Conservation (phyloP, 768 basidiomycete species). For the Butyriboletus loyo region DNA sequence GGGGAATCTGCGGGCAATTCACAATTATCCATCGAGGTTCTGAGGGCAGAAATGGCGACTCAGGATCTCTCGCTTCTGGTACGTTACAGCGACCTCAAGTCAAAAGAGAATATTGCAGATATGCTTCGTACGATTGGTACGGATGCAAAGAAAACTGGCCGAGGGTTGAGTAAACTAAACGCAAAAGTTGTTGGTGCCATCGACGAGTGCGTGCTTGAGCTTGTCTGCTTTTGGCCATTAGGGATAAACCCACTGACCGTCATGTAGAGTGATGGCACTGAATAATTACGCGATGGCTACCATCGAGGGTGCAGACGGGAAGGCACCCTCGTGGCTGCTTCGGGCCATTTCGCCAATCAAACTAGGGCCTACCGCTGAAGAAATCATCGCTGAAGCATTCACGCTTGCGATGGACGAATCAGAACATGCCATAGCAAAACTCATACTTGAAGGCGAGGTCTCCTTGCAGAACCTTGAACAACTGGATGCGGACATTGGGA, state of each 20-base stretch:
- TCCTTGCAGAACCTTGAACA: constrained; percentile 53
- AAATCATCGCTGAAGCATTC: constrained; percentile 55
- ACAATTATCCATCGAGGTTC: constrained; percentile 61
- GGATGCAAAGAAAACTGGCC: constrained; percentile 59
- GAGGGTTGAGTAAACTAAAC: constrained; percentile 58
- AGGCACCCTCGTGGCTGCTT: constrained; percentile 30
- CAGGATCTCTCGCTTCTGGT: constrained; percentile 63
- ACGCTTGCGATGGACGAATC: constrained; percentile 60
- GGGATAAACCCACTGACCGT: constrained; percentile 1
- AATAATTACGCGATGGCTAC: constrained; percentile 66
- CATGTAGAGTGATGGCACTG: constrained; percentile 61
- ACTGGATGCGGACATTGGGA: constrained; percentile 58
- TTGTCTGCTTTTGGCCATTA: not conserved
- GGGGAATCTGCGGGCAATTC: constrained; percentile 58
- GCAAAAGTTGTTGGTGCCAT: constrained; percentile 72
- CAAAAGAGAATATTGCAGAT: constrained; percentile 54
- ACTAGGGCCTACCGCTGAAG: constrained; percentile 33
- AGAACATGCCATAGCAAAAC: constrained; percentile 47
- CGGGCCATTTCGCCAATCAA: constrained; percentile 41
- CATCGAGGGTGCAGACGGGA: constrained; percentile 41
- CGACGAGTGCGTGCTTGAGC: constrained; percentile 54
- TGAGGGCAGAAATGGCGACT: constrained; percentile 77
- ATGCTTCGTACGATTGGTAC: constrained; percentile 51
- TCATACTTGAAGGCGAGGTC: constrained; percentile 66
- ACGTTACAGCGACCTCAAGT: constrained; percentile 57